These are phyloP conservation scores for Lyophyllum decastes DNA, from an alignment of 768 basidiomycete genomes.

Conservation along the genomic window DNA sequence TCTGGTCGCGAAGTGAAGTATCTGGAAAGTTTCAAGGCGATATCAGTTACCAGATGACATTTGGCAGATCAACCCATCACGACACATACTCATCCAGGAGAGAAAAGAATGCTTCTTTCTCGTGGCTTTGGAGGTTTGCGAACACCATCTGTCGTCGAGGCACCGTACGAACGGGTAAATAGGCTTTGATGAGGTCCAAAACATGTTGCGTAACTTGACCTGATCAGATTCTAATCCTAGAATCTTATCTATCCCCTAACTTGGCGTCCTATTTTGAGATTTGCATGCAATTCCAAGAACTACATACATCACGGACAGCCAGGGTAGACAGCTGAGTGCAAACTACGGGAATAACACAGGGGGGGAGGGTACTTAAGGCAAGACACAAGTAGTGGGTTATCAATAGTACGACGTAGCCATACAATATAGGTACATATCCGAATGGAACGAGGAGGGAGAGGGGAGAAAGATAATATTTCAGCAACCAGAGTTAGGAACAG, in stretches of 20 bases:
- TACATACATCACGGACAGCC: background rate
- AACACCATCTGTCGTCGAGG: slow-evolving; percentile 59
- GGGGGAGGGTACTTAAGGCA: background rate
- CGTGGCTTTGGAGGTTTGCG: slow-evolving; percentile 59
- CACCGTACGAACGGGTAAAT: background rate
- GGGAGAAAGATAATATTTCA: background rate
- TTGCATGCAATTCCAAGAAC: slow-evolving; percentile 3
- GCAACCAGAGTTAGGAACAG: background rate
- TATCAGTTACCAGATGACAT: background rate
- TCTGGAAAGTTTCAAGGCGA: slow-evolving; percentile 31
- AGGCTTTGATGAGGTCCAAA: background rate
- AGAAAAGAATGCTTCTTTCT: slow-evolving; percentile 82
- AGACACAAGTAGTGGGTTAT: slow-evolving; percentile 14
- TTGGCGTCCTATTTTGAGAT: background rate
- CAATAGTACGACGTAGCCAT: slow-evolving; percentile 22
- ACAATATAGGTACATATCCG: slow-evolving; percentile 30
- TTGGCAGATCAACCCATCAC: background rate
- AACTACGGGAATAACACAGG: background rate
- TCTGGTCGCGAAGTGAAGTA: slow-evolving; percentile 78
- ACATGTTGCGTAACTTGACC: too few relatives aligned
- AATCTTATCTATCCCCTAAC: slow-evolving; percentile 1
- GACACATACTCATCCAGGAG: slow-evolving; percentile 72
- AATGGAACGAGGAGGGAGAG: slow-evolving; percentile 5
- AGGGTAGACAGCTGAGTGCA: background rate
- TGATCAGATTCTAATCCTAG: background rate